Conservation (phyloP, 2,329 filamentous ascomycete species). For the Bipolaris victoriae region DNA sequence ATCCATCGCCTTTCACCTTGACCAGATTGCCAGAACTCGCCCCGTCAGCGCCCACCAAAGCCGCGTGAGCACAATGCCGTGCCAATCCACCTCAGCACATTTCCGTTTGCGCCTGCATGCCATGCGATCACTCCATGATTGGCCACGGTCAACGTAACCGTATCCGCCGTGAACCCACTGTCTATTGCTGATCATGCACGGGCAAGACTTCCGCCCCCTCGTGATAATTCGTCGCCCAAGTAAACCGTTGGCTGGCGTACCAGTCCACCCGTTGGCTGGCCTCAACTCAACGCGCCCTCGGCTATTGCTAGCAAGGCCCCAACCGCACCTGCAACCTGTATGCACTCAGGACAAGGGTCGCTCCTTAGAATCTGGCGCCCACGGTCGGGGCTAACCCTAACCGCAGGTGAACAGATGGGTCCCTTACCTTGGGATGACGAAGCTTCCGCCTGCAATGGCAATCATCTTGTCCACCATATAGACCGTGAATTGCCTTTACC, state of each 20-base stretch:
- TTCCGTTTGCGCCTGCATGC: not conserved
- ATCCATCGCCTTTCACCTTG: not conserved
- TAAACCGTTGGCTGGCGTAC: constrained; percentile 5
- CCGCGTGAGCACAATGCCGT: not conserved
- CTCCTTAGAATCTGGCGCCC: not conserved
- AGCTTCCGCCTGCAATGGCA: not conserved
- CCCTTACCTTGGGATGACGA: not conserved
- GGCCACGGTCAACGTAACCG: not conserved
- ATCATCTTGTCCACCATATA: not conserved
- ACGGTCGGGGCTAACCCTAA: constrained; percentile 4
- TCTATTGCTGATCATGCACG: constrained; percentile 5
- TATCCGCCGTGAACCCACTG: not conserved
- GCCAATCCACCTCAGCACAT: not conserved
- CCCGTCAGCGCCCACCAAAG: not conserved
- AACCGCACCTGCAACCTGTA: not conserved
- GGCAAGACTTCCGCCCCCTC: constrained; percentile 4
- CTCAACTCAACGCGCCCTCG: not conserved
- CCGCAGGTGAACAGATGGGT: constrained; percentile 1
- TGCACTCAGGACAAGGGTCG: not conserved
- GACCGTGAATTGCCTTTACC: not conserved
- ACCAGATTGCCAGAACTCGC: not conserved
- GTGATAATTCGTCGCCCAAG: constrained; percentile 1
- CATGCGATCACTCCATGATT: not conserved
- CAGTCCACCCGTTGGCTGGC: not conserved
- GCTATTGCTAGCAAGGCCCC: not conserved